phyloP scores from a whole-genome alignment of 371 early-diverging fungal species.

The Nematocida sp. region DNA sequence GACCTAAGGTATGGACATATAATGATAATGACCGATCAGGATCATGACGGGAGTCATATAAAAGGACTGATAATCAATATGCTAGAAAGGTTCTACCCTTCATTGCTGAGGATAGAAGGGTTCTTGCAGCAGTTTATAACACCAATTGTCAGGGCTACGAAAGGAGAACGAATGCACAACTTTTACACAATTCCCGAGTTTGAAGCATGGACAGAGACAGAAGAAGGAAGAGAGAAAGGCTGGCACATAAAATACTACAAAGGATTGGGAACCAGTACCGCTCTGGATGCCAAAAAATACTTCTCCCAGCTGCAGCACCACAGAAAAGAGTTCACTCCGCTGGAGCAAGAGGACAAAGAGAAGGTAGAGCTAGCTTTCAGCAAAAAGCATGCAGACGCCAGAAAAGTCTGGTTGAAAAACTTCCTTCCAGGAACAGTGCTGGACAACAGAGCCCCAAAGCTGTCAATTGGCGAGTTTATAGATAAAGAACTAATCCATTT shows the following conservation, averaged over 20 bases:
- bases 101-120: conserved; percentile 79
- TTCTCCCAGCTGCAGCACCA: conserved; percentile 76
- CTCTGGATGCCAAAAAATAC: conserved; percentile 84
- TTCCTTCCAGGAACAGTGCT: conserved; percentile 85
- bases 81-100: conserved; percentile 90
- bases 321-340: conserved; percentile 73
- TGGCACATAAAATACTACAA: conserved; percentile 82
- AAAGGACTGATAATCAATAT: conserved; percentile 97
- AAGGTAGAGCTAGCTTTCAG: conserved; percentile 93
- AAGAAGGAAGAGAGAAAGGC: conserved; percentile 64
- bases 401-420: conserved; percentile 85
- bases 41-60: conserved; percentile 97
- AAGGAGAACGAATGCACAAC: conserved; percentile 50
- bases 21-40: conserved; percentile 99
- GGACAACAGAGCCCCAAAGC: conserved; percentile 72
- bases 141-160: conserved; percentile 80
- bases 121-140: conserved; percentile 97
- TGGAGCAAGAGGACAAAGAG: conserved; percentile 69
- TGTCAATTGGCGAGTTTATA: conserved; percentile 85
- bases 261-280: conserved; percentile 90
- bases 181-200: conserved; percentile 96
- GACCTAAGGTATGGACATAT: conserved; percentile 87
- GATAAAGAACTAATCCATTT: conserved; percentile 92
- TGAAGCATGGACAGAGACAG: conserved; percentile 70
- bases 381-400: conserved; percentile 85